Conservation (phyloP, 345 rosid genomes). For the Eucalyptus cloeziana region DNA sequence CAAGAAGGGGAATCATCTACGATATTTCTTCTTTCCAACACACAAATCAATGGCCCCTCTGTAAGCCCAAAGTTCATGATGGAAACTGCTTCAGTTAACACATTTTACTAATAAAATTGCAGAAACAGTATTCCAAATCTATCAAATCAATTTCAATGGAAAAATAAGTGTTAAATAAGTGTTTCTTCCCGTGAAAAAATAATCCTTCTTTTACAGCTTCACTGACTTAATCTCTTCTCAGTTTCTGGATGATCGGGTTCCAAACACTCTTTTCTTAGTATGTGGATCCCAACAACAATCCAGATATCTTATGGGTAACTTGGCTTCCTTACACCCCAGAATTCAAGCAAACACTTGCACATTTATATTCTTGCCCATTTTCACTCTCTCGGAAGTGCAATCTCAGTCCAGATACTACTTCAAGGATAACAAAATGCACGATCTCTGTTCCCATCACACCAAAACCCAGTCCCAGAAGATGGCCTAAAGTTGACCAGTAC, state of each 20-base stretch:
- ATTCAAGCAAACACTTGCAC: background rate
- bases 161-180: background rate
- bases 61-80: background rate
- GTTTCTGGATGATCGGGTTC: background rate
- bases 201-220: background rate
- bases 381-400: background rate
- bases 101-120: background rate
- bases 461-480: background rate
- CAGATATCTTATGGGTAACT: background rate
- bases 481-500: background rate
- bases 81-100: background rate
- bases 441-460: background rate
- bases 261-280: background rate
- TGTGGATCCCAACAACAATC: background rate
- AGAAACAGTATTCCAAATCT: background rate
- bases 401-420: background rate
- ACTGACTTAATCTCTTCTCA: background rate
- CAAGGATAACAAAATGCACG: background rate
- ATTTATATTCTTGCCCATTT: background rate
- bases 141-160: background rate
- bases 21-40: background rate
- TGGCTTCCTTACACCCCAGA: background rate
- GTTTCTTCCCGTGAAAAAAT: background rate
- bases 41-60: background rate
- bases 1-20: background rate